Percentiles rank a stretch among this genome's conserved stretches.
Evolutionary conservation across 805 yeast genomes (phyloP).

Genomic region (Brettanomyces sp.): DNA sequence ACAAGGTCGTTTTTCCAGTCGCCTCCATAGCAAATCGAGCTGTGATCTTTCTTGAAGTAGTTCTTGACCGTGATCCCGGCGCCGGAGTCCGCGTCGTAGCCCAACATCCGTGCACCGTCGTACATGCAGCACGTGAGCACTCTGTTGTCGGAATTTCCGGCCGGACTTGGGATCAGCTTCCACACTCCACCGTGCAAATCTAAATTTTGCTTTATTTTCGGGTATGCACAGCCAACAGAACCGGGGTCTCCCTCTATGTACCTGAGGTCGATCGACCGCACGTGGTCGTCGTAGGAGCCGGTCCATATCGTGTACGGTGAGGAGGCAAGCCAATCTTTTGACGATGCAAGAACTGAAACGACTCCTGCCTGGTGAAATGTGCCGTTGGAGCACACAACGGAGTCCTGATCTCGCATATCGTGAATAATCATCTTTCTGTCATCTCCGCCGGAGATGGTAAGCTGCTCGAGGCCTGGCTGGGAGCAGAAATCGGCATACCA

Average conservation of each 20-base stretch:
- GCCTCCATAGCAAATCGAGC: conserved; percentile 93
- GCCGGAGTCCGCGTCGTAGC: conserved; percentile 20
- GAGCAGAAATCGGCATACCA: conserved; percentile 80
- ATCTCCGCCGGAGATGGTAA: conserved; percentile 85
- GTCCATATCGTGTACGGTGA: conserved; percentile 45
- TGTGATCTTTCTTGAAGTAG: conserved; percentile 60
- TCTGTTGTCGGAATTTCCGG: conserved; percentile 28
- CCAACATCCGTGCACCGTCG: conserved; percentile 75
- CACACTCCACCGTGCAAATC: conserved; percentile 92
- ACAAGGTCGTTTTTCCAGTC: conserved; percentile 62
- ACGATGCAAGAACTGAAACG: conserved; percentile 60
- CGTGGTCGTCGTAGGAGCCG: conserved; percentile 84
- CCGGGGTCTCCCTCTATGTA: conserved; percentile 27
- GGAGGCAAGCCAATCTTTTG: conserved; percentile 31
- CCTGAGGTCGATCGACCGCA: conserved; percentile 63
- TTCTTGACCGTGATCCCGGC: conserved; percentile 23
- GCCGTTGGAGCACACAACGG: conserved; percentile 26
- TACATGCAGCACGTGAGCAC: conserved; percentile 89
- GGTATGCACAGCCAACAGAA: conserved; percentile 37
- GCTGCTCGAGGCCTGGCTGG: conserved; percentile 38
- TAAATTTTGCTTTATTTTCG: conserved; percentile 32
- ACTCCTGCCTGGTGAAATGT: conserved; percentile 87
- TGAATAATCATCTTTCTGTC: conserved; percentile 70
- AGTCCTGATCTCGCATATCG: conserved; percentile 41
- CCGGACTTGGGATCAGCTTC: conserved; percentile 66